Percentiles rank a stretch among this genome's conserved stretches.
These are phyloP conservation scores for Inga leiocalycina DNA, from an alignment of 306 rosid genomes.

Conservation along the genomic window DNA sequence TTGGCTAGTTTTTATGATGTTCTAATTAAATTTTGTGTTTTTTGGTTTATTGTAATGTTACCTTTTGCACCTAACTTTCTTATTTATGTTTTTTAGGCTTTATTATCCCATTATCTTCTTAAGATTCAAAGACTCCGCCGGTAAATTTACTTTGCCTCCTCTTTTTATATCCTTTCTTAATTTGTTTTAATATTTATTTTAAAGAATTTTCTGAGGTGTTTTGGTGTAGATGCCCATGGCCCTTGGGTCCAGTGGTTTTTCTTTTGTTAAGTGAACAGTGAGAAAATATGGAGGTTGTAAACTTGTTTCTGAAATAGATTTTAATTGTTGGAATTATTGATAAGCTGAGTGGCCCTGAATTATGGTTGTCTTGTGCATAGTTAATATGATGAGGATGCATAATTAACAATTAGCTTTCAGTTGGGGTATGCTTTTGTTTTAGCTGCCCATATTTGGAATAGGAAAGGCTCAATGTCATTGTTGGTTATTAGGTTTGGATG, in stretches of 20 bases:
- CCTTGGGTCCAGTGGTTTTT: slow-evolving; percentile 9
- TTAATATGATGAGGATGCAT: not conserved
- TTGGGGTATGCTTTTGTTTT: not conserved
- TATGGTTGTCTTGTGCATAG: not conserved
- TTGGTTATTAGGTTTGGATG: not conserved
- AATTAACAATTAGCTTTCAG: not conserved
- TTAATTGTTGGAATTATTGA: not conserved
- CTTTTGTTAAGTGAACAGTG: not conserved
- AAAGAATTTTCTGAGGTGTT: not conserved
- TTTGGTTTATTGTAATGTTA: slow-evolving; percentile 12
- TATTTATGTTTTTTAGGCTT: slow-evolving; percentile 60
- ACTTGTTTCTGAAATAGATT: slow-evolving; percentile 8
- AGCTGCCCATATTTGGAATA: not conserved
- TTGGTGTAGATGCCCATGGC: slow-evolving; percentile 28
- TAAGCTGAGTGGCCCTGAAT: not conserved
- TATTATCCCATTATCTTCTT: slow-evolving; percentile 63
- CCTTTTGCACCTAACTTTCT: slow-evolving; percentile 5
- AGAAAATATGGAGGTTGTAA: not conserved
- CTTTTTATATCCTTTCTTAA: not conserved
- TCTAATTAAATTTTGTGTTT: slow-evolving; percentile 4
- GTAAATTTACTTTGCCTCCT: slow-evolving; percentile 44
- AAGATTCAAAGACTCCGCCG: slow-evolving; percentile 74
- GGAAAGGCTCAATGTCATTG: not conserved
- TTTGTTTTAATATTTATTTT: not conserved
- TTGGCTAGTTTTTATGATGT: slow-evolving; percentile 2